A percentile compares a stretch with the other conserved stretches of the same genome.
Evolutionary conservation across 305 asterid genomes (phyloP).

Genomic region (Fraxinus sp.): DNA sequence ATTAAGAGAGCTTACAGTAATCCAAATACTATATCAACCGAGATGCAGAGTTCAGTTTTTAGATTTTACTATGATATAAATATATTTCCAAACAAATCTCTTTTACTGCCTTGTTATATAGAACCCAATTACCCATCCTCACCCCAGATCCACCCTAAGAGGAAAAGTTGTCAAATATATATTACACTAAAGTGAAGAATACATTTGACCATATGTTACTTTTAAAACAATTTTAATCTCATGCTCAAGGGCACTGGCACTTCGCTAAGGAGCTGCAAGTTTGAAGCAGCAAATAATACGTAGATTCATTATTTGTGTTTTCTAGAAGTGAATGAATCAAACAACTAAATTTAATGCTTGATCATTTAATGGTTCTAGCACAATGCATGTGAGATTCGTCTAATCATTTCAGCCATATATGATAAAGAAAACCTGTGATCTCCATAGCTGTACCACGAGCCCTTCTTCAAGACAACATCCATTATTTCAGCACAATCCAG

Average conservation of each 20-base stretch:
- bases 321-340: neutral
- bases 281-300: neutral
- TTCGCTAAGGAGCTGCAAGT: neutral
- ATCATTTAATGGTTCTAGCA: neutral
- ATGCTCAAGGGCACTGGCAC: neutral
- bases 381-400: conserved; percentile 4
- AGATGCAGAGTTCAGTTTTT: neutral
- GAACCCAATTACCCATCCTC: neutral
- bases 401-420: neutral
- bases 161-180: neutral
- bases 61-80: neutral
- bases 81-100: neutral
- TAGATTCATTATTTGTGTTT: neutral
- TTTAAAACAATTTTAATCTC: neutral
- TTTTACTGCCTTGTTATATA: neutral
- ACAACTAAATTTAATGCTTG: conserved; percentile 7
- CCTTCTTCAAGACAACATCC: conserved; percentile 75
- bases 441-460: conserved; percentile 96
- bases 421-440: conserved; percentile 63
- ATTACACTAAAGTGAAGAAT: neutral
- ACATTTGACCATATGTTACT: neutral
- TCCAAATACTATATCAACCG: neutral
- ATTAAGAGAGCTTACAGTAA: neutral
- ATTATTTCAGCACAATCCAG: conserved; percentile 88
- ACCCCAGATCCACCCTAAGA: neutral